Base-by-base conservation (phyloP, 495 filamentous ascomycete species). In the Annulohypoxylon bovei region DNA sequence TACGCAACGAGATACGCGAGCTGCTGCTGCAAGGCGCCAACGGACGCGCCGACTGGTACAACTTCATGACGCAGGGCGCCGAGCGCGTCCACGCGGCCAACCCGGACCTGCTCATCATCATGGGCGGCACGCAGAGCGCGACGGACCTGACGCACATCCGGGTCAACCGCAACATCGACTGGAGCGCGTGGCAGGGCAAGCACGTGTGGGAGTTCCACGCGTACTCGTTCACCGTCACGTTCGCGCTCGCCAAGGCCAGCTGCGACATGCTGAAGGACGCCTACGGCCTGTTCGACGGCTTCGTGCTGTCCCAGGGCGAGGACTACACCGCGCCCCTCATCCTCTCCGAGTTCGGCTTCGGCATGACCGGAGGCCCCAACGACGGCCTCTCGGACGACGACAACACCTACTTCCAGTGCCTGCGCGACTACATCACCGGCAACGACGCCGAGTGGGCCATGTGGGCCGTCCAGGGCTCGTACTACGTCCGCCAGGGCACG, bases 151-250 rank as follows among this genome's bases (percentile, higher is more conserved):
- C 79, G 35, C 83, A 83, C 64, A 57, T 83, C 28, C 76, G 80
- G 3, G 46, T 52, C 20, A 65, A 69, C 40, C 33, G 42, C 28
- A 75, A 73, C 42, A 77, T 85, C 47, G 82, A 84, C 70, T 81
- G 78, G 42, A 63, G 54, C 27, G 77, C 68, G 14, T 85, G 81
- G 79, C 39, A 49, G 40, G 77, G 76, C 27, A 85, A 86, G 68
- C 77, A 80, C 40, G 83, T 86, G 1, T 86, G 82, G 82, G 84
- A 86, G 73, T 82, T 80, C 77, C 83, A 86, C 74, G 80, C 81
- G 30, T 85, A 86, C 75, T 73, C 70, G 42, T 84, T 82, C 70
- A 83, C 81, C n/a, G 79, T 84, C 0, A 83, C 77, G 1, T 81
- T 78, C 63, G 77, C 77, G 12, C 70, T 79, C 32, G 62, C 73